A percentile compares a stretch with the other conserved stretches of the same genome.
phyloP scores from a whole-genome alignment of 1,284 basidiomycete species.

The Gastroboletus turbinatus region DNA sequence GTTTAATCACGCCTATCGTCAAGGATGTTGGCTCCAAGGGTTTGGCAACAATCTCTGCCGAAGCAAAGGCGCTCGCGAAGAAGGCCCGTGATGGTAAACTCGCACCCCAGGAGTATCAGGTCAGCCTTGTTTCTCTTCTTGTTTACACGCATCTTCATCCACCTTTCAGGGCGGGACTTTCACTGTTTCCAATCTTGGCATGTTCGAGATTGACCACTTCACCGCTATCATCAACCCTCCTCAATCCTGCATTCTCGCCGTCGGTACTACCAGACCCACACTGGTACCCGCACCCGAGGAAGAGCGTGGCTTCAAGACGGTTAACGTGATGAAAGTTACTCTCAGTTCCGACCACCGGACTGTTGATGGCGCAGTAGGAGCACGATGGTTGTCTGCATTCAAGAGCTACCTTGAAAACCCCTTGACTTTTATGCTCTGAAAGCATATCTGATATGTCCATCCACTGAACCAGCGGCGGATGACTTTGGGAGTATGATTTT shows the following conservation, averaged over 20 bases:
- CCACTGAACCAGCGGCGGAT: neutral
- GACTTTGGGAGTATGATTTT: slow-evolving; percentile 3
- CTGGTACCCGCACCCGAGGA: slow-evolving; percentile 88
- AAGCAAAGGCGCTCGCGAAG: slow-evolving; percentile 90
- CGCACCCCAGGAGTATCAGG: slow-evolving; percentile 94
- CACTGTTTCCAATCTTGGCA: slow-evolving; percentile 99
- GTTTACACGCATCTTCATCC: slow-evolving; percentile 4
- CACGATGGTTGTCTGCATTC: slow-evolving; percentile 91
- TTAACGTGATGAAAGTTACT: slow-evolving; percentile 94
- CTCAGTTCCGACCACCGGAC: slow-evolving; percentile 94
- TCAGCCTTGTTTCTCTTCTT: slow-evolving; percentile 26
- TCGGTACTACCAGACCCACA: slow-evolving; percentile 86
- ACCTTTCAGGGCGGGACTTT: slow-evolving; percentile 85
- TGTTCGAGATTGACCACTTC: slow-evolving; percentile 95
- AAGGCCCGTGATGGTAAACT: slow-evolving; percentile 98
- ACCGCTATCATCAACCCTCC: slow-evolving; percentile 99
- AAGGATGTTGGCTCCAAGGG: slow-evolving; percentile 93
- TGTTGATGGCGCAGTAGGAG: slow-evolving; percentile 91
- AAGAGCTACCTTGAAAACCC: slow-evolving; percentile 98
- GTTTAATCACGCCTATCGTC: slow-evolving; percentile 97
- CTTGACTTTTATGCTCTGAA: slow-evolving; percentile 86
- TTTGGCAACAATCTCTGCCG: slow-evolving; percentile 87
- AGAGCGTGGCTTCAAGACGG: slow-evolving; percentile 91
- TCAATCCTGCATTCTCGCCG: slow-evolving; percentile 96
- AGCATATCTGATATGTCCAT: slow-evolving; percentile 3